These are phyloP conservation scores for Physcomitrellopsis africana DNA, from an alignment of 225 moss, liverwort and hornwort species.

Conservation along the genomic window DNA sequence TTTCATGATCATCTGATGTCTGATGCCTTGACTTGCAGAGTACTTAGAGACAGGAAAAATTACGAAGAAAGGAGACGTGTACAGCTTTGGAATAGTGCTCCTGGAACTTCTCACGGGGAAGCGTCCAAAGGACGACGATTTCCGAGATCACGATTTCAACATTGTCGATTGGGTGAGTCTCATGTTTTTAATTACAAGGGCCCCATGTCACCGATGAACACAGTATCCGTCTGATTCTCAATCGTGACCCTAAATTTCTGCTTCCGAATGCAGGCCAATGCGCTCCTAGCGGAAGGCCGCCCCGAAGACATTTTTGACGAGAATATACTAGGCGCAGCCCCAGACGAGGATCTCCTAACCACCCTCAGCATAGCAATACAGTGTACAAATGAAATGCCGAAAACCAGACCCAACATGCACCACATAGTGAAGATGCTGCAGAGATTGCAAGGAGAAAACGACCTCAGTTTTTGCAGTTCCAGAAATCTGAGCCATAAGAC, in stretches of 20 bases:
- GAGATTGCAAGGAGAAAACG: conserved; percentile 24
- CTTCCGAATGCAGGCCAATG: conserved; percentile 44
- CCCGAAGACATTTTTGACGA: conserved; percentile 64
- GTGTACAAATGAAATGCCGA: conserved; percentile 58
- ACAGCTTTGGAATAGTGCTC: conserved; percentile 76
- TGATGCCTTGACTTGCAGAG: conserved; percentile 13
- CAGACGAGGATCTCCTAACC: conserved; percentile 58
- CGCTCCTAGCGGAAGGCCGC: conserved; percentile 41
- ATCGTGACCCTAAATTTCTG: background rate
- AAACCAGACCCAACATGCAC: conserved; percentile 58
- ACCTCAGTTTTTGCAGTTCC: conserved; percentile 12
- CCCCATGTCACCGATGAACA: background rate
- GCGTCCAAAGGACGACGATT: conserved; percentile 60
- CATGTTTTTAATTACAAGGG: background rate
- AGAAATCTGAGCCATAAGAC: background rate
- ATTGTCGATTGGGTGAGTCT: conserved; percentile 69
- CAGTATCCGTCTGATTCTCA: background rate
- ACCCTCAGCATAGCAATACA: conserved; percentile 55
- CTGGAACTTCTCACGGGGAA: conserved; percentile 72
- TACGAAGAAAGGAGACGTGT: conserved; percentile 73
- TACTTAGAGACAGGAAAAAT: conserved; percentile 29
- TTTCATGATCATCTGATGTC: background rate
- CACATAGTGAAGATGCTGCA: conserved; percentile 64
- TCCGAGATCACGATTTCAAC: conserved; percentile 54
- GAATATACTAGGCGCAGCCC: conserved; percentile 46